Percentiles rank a stretch among this genome's conserved stretches.
Conservation (phyloP, 1,284 basidiomycete genomes). For the Stereum hirsutum region DNA sequence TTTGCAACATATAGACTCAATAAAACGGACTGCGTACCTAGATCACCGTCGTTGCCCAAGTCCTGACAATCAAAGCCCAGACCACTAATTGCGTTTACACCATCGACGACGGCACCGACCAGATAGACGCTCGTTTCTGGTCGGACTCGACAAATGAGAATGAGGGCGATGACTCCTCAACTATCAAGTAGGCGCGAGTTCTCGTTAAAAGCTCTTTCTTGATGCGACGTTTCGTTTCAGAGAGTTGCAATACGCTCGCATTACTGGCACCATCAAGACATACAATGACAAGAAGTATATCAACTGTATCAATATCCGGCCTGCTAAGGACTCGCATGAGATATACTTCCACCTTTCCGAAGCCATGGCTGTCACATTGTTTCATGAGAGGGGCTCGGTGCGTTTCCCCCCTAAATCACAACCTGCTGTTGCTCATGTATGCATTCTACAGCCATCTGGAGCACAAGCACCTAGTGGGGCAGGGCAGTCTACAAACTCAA, state of each 20-base stretch:
- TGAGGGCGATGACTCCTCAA: slow-evolving; percentile 33
- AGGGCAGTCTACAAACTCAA: slow-evolving; percentile 6
- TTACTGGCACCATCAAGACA: slow-evolving; percentile 83
- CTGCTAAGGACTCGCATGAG: slow-evolving; percentile 70
- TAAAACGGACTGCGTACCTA: slow-evolving; percentile 23
- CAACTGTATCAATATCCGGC: slow-evolving; percentile 67
- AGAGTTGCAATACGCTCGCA: slow-evolving; percentile 73
- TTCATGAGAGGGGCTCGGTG: slow-evolving; percentile 31
- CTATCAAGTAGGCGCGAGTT: slow-evolving; percentile 33
- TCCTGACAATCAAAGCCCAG: slow-evolving; percentile 61
- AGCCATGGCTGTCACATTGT: slow-evolving; percentile 36
- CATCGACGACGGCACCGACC: slow-evolving; percentile 87
- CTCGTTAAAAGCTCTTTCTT: not conserved
- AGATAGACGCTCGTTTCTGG: slow-evolving; percentile 88
- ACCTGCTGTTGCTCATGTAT: slow-evolving; percentile 6
- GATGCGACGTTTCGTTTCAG: slow-evolving; percentile 31
- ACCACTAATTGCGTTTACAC: slow-evolving; percentile 79
- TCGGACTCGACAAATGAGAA: slow-evolving; percentile 60
- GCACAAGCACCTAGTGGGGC: slow-evolving; percentile 19
- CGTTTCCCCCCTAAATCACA: slow-evolving; percentile 6
- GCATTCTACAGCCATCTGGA: slow-evolving; percentile 1
- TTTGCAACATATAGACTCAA: not conserved
- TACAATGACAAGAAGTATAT: slow-evolving; percentile 83
- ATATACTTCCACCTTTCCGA: slow-evolving; percentile 73
- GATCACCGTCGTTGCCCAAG: slow-evolving; percentile 77